These are phyloP conservation scores for Scheffersomyces segobiensis DNA, from an alignment of 1,139 yeast genomes.

Conservation along the genomic window DNA sequence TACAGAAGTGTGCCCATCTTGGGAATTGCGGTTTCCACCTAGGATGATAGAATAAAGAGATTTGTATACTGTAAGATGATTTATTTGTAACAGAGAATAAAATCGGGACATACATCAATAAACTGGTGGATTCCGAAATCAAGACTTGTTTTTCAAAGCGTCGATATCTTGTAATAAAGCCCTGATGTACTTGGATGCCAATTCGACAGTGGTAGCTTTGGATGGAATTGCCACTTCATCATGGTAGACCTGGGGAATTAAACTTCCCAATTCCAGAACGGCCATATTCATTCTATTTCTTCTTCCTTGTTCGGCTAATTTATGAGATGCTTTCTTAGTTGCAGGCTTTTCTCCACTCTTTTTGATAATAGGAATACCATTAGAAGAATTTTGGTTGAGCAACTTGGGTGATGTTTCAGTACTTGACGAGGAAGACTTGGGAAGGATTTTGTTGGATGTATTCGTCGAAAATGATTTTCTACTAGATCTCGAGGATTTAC, in stretches of 20 bases:
- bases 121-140: not conserved
- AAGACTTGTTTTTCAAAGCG: conserved; percentile 16
- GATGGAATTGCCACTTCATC: conserved; percentile 66
- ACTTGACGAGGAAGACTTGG: conserved; percentile 17
- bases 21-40: not conserved
- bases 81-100: not conserved
- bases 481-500: conserved; percentile 3
- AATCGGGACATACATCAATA: not conserved
- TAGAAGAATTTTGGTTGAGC: conserved; percentile 16
- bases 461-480: conserved; percentile 8
- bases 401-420: conserved; percentile 17
- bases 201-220: conserved; percentile 92
- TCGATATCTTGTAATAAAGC: conserved; percentile 50
- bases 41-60: not conserved
- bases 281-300: conserved; percentile 90
- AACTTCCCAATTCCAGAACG: conserved; percentile 65
- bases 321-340: conserved; percentile 77
- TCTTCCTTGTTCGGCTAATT: conserved; percentile 94
- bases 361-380: conserved; percentile 1
- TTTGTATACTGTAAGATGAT: not conserved
- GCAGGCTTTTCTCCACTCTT: conserved; percentile 20
- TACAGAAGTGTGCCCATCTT: not conserved
- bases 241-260: conserved; percentile 67
- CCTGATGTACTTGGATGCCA: conserved; percentile 72
- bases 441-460: conserved; percentile 7